phyloP scores from a whole-genome alignment of 1,284 basidiomycete genomes.

The Mycosarcoma maydis region DNA sequence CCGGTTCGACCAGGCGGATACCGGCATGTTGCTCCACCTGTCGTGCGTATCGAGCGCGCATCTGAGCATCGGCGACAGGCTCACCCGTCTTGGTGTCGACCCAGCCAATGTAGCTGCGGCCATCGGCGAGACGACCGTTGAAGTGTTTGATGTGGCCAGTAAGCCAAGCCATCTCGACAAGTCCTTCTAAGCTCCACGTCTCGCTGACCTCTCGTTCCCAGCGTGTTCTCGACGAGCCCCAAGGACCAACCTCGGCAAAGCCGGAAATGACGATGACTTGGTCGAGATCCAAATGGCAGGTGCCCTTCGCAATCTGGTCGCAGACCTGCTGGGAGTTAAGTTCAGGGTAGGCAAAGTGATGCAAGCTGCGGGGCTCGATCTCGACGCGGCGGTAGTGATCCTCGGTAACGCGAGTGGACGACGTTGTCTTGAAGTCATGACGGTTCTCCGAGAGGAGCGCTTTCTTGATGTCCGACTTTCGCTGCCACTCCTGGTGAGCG shows the following conservation, averaged over 20 bases:
- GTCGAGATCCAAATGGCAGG: slow-evolving; percentile 79
- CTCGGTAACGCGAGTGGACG: slow-evolving; percentile 69
- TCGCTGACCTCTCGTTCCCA: slow-evolving; percentile 86
- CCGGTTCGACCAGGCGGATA: slow-evolving; percentile 94
- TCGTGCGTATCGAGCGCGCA: slow-evolving; percentile 90
- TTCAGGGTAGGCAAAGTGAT: slow-evolving; percentile 91
- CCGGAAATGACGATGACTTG: slow-evolving; percentile 95
- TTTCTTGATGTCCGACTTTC: slow-evolving; percentile 71
- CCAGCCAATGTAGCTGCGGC: slow-evolving; percentile 92
- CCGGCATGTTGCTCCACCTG: slow-evolving; percentile 90
- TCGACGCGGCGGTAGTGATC: slow-evolving; percentile 73
- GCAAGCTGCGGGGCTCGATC: slow-evolving; percentile 94
- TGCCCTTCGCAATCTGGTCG: slow-evolving; percentile 72
- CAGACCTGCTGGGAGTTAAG: slow-evolving; percentile 72
- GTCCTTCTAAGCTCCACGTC: slow-evolving; percentile 70
- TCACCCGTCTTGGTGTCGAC: slow-evolving; percentile 91
- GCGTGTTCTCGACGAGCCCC: slow-evolving; percentile 94
- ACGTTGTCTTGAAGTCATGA: slow-evolving; percentile 87
- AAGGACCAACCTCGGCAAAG: slow-evolving; percentile 95
- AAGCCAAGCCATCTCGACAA: slow-evolving; percentile 99
- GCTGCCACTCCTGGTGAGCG: slow-evolving; percentile 1
- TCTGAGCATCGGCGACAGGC: slow-evolving; percentile 98
- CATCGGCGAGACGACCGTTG: slow-evolving; percentile 85
- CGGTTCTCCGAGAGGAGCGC: slow-evolving; percentile 93
- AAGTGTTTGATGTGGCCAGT: slow-evolving; percentile 99